These are phyloP conservation scores for Salix viminalis DNA, from an alignment of 345 rosid genomes.

Conservation along the genomic window DNA sequence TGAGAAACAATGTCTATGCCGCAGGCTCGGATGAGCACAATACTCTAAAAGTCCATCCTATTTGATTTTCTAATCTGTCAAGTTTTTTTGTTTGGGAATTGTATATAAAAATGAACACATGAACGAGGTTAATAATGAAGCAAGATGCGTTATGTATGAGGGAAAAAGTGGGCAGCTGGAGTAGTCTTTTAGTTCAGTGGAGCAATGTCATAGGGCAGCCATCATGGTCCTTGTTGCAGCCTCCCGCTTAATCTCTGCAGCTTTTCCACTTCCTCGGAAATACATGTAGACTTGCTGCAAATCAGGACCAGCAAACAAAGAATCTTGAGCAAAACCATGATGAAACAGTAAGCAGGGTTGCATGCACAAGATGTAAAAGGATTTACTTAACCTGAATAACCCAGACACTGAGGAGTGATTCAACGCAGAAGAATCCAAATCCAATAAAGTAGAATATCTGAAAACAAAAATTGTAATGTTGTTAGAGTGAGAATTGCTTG, in stretches of 20 bases:
- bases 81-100: not conserved
- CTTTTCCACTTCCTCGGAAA: slow-evolving; percentile 88
- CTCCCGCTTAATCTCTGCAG: slow-evolving; percentile 80
- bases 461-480: slow-evolving; percentile 7
- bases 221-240: slow-evolving; percentile 66
- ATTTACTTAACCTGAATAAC: slow-evolving; percentile 75
- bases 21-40: not conserved
- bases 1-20: not conserved
- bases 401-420: slow-evolving; percentile 91
- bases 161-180: not conserved
- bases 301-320: not conserved
- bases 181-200: not conserved
- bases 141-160: not conserved
- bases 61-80: slow-evolving; percentile 1
- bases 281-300: slow-evolving; percentile 96
- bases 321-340: not conserved
- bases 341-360: not conserved
- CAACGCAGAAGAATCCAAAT: slow-evolving; percentile 64
- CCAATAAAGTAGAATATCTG: slow-evolving; percentile 91
- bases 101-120: not conserved
- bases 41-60: not conserved
- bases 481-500: not conserved
- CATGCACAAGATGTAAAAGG: not conserved
- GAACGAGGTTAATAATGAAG: not conserved
- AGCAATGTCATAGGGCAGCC: slow-evolving; percentile 53